Base-by-base conservation (phyloP, 2,329 filamentous ascomycete species). In the Venturia asperata region DNA sequence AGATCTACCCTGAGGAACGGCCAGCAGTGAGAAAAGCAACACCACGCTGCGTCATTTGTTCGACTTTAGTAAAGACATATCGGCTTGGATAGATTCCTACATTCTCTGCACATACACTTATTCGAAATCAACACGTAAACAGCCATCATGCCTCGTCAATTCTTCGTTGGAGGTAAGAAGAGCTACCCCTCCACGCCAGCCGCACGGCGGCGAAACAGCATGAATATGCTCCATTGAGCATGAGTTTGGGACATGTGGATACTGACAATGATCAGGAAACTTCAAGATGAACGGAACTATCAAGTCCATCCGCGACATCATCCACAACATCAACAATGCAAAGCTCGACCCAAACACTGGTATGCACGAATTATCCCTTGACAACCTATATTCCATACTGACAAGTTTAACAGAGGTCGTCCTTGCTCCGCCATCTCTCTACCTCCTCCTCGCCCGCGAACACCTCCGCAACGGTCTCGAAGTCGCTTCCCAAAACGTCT, bases 401-500 rank as follows among this genome's bases (percentile, higher is more conserved):
- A 60, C 52, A n/a, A 13, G 43, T 21, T 15, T 10, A 61, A 15
- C 79, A 91, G 93, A 99, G 87, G 91, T 96, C 74, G 94, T 97
- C 77, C 87, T 99, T 78, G 87, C 94, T 68, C 94, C 94, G 68
- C 91, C 94, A 61, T 80, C 91, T 66, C 84, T 97, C 75, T 97
- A 96, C 84, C 91, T 99, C 72, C 85, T 91, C 74, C 86, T 92
- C 70, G 87, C 92, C 74, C 91, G 91, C 73, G 87, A 94, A 77
- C 83, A 87, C 74, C 85, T 93, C 73, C 86, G 87, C 76, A 75
- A 84, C 72, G 86, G 87, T 70, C 83, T 99, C 76, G 89, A 90
- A 74, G 90, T 99, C 69, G 90, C 93, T 66, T 88, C 94, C 66
- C 94, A 99, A 82, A 99, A 99, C 80, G 91, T 97, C 78, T 97